These are phyloP conservation scores for Apiospora sp. DNA, from an alignment of 2,329 filamentous ascomycete species.

Conservation along the genomic window DNA sequence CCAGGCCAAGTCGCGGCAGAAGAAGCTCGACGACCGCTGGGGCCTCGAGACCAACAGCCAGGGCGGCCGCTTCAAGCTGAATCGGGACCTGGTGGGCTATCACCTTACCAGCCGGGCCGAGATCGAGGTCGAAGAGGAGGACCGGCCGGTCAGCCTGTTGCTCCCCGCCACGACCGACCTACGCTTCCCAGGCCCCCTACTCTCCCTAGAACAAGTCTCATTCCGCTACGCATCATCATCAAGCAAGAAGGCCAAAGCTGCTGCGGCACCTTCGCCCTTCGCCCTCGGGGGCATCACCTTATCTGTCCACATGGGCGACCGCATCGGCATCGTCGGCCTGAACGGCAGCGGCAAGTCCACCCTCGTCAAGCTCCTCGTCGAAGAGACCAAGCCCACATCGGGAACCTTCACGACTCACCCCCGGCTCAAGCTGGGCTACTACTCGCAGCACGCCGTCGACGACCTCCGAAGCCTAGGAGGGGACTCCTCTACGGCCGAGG, in stretches of 20 bases:
- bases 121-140: constrained; percentile 74
- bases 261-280: constrained; percentile 43
- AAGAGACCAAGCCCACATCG: constrained; percentile 61
- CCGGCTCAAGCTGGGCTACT: constrained; percentile 75
- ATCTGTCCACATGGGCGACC: constrained; percentile 75
- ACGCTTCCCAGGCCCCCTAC: constrained; percentile 76
- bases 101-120: constrained; percentile 67
- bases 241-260: constrained; percentile 33
- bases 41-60: constrained; percentile 76
- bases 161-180: constrained; percentile 73
- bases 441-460: constrained; percentile 82
- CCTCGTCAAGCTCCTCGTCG: constrained; percentile 74
- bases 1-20: constrained; percentile 85
- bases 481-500: background rate
- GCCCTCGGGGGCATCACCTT: constrained; percentile 71
- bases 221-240: constrained; percentile 64
- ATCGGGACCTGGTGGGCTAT: constrained; percentile 73
- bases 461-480: constrained; percentile 65
- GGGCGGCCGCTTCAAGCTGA: constrained; percentile 82
- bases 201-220: constrained; percentile 73
- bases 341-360: constrained; percentile 88
- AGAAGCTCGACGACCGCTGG: constrained; percentile 83
- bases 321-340: constrained; percentile 78
- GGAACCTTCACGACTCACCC: constrained; percentile 73
- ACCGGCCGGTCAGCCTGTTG: constrained; percentile 63